phyloP scores from a whole-genome alignment of 1,284 basidiomycete species.

The Tremellales sp. region DNA sequence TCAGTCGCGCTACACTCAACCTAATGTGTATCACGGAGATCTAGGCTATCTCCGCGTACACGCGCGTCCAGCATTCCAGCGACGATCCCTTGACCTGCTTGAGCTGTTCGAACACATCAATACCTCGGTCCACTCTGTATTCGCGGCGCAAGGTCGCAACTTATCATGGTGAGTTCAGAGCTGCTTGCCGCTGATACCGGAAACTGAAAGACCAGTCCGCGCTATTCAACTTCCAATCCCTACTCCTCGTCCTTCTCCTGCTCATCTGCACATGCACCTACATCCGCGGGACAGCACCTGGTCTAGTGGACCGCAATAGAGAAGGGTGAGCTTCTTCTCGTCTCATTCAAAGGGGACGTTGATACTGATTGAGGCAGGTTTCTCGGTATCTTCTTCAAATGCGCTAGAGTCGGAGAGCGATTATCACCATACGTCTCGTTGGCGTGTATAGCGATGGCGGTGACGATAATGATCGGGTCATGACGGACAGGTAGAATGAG shows the following conservation, averaged over 20 bases:
- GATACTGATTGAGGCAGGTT: no score
- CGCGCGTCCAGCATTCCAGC: no score
- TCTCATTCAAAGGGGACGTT: no score
- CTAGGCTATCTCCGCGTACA: no score
- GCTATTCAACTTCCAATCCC: constrained; percentile 94
- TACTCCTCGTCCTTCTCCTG: constrained; percentile 87
- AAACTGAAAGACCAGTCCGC: constrained; percentile 64
- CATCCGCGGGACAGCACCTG: constrained; percentile 80
- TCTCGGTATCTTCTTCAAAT: constrained; percentile 87
- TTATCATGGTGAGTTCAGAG: constrained; percentile 2
- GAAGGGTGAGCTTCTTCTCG: constrained; percentile 65
- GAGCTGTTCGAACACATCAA: no score
- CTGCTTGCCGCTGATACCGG: background rate
- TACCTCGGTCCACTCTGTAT: no score
- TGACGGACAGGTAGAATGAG: constrained; percentile 1
- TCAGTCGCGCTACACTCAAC: no score
- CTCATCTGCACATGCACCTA: constrained; percentile 98
- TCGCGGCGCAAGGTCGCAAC: no score
- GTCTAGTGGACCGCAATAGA: constrained; percentile 88
- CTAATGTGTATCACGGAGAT: no score
- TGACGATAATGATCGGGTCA: constrained; percentile 56
- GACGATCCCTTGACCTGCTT: no score
- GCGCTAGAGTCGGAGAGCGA: constrained; percentile 81
- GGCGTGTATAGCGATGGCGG: constrained; percentile 75
- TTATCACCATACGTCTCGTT: constrained; percentile 77